Conservation (phyloP, 331 rosid species). For the Pyrus hybrid region DNA sequence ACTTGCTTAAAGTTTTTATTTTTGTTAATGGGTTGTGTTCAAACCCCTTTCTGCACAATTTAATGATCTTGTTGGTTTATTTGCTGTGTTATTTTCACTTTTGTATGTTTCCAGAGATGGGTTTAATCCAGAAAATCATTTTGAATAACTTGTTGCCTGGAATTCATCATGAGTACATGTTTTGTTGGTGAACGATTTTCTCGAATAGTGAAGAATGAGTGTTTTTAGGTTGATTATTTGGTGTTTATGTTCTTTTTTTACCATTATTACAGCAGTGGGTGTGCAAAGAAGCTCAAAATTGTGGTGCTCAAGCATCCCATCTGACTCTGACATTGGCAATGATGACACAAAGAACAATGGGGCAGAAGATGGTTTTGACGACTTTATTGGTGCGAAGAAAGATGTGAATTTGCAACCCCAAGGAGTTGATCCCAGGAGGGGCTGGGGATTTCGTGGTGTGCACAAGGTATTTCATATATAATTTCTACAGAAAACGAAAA, state of each 20-base stretch:
- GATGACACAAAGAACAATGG: slow-evolving; percentile 19
- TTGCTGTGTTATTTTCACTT: neutral
- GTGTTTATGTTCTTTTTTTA: neutral
- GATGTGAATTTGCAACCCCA: slow-evolving; percentile 41
- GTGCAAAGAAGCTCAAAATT: slow-evolving; percentile 27
- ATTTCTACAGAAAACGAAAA: neutral
- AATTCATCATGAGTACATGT: neutral
- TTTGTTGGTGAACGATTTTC: slow-evolving; percentile 3
- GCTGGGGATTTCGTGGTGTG: slow-evolving; percentile 94
- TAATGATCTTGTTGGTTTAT: neutral
- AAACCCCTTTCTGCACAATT: neutral
- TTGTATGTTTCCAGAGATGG: neutral
- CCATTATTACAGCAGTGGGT: slow-evolving; percentile 25
- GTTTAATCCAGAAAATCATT: neutral
- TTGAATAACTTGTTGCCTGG: neutral
- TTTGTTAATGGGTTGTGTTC: neutral
- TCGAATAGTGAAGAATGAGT: neutral
- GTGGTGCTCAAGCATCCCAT: slow-evolving; percentile 37
- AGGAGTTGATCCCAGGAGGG: slow-evolving; percentile 78
- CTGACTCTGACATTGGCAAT: slow-evolving; percentile 15
- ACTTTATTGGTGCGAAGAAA: slow-evolving; percentile 33
- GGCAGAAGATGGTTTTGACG: slow-evolving; percentile 34
- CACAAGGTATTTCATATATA: slow-evolving; percentile 61
- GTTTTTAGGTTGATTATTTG: neutral
- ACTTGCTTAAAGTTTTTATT: neutral